Percentiles rank a stretch among this genome's conserved stretches.
These are phyloP conservation scores for Phytopythium vexans DNA, from an alignment of 352 stramenopile genomes.

Conservation along the genomic window DNA sequence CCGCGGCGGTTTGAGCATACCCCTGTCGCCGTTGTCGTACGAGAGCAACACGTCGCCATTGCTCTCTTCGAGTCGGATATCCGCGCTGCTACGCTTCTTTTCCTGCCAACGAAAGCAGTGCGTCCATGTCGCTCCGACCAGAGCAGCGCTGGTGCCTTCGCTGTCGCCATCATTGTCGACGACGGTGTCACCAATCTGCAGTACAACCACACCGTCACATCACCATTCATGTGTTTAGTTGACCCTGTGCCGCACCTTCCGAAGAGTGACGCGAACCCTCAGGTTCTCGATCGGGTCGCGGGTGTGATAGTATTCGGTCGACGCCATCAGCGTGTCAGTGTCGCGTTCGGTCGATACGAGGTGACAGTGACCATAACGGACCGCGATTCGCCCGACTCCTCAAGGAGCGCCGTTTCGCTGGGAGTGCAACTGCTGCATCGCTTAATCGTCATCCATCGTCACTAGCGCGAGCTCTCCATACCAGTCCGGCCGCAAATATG, in stretches of 20 bases:
- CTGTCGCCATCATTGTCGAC: not conserved
- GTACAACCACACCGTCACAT: not conserved
- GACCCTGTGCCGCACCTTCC: conserved; percentile 35
- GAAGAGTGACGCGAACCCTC: conserved; percentile 43
- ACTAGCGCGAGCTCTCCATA: no score
- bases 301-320: conserved; percentile 59
- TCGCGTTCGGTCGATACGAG: no score
- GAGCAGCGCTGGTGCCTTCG: conserved; percentile 5
- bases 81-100: conserved; percentile 12
- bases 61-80: no score
- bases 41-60: conserved; percentile 19
- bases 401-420: no score
- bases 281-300: conserved; percentile 74
- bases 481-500: no score
- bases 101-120: conserved; percentile 61
- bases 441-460: no score
- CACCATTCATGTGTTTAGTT: no score
- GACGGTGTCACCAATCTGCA: not conserved
- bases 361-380: no score
- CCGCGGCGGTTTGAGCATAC: conserved; percentile 6
- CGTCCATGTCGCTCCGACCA: conserved; percentile 36
- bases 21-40: conserved; percentile 42
- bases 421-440: no score
- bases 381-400: no score
- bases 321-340: not conserved